Base-by-base conservation (phyloP, 371 early-diverging fungal genomes). In the Mortierella sp. region DNA sequence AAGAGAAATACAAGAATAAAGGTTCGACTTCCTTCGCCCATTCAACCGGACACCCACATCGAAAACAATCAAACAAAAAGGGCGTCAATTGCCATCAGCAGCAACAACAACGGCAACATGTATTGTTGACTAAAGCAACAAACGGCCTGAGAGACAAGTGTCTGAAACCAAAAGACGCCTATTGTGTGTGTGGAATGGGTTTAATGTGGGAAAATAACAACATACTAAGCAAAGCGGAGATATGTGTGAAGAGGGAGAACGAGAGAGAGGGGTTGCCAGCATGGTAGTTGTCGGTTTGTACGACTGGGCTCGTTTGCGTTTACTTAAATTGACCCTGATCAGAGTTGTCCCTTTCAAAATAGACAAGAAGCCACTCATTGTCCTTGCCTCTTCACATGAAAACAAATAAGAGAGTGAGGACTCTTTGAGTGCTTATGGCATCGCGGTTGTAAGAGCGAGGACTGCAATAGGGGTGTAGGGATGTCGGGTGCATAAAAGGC, bases 21-120 rank as follows among this genome's bases (percentile, higher is more conserved):
- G 24, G 68, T 41, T 68, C 68, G 8, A 65, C 8, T 6, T 68
- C 68, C 68, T 68, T 68, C 68, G 68, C 68, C 68, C 68, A 68
- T 68, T 41, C 68, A 68, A 38, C 68, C 35, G 41, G 43, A 68
- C 48, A 48, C 48, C 48, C 14, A 6, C 41, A 60, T 32, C 32
- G 35, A 56, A 27, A 27, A 56, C 0, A 63, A 63, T 4, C 18
- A 46, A 46, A 11, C 14, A 10, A 60, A 32, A 35, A 35, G 4
- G 6, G 27, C 27, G 58, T 58, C 60, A 29, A 29, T n/a, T 27
- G 56, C 12, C 27, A 1, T 58, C 8, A 55, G 24, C 1, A 58
- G 29, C 60, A 29, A 5, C 14, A 29, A 32, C 32, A 63, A 63
- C 63, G 18, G 32, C 32, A 32, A 32, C 32, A 35, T 16, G 16